Evolutionary conservation across 2,329 filamentous ascomycete species (phyloP).

Genomic region (Ophiostoma piceae): DNA sequence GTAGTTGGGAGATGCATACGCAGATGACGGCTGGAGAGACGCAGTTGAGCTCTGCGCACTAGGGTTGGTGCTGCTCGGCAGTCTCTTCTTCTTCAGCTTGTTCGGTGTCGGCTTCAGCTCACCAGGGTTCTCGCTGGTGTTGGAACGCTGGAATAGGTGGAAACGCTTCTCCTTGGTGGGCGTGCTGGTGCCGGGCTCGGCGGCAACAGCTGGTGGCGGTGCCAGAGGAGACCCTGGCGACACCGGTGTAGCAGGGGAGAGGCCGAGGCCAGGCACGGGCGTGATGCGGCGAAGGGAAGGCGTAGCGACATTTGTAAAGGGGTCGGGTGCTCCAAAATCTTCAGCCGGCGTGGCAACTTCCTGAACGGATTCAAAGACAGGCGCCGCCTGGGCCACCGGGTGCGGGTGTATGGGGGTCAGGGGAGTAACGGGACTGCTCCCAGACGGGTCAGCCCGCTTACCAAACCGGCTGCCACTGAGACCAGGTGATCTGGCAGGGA

Average conservation of each 20-base stretch:
- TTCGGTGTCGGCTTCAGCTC: conserved; percentile 69
- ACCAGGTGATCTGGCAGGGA: conserved; percentile 80
- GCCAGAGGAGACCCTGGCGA: conserved; percentile 28
- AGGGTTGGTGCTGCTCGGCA: conserved; percentile 69
- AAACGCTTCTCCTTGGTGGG: conserved; percentile 63
- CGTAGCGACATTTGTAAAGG: background rate
- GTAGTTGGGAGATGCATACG: conserved; percentile 42
- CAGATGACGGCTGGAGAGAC: conserved; percentile 55
- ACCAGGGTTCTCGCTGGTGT: conserved; percentile 49
- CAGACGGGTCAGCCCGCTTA: conserved; percentile 31
- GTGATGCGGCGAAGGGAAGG: conserved; percentile 1
- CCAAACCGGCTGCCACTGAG: conserved; percentile 63
- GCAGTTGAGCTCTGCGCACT: conserved; percentile 88
- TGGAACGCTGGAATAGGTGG: conserved; percentile 66
- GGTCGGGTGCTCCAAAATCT: conserved; percentile 8
- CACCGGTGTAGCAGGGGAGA: conserved; percentile 19
- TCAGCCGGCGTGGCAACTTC: conserved; percentile 29
- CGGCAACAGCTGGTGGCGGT: background rate
- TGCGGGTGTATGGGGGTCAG: conserved; percentile 36
- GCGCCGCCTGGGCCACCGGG: conserved; percentile 46
- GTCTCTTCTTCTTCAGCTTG: conserved; percentile 82
- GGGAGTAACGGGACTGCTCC: conserved; percentile 33
- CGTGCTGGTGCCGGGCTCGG: conserved; percentile 34
- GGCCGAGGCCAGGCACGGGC: conserved; percentile 13
- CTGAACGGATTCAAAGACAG: conserved; percentile 39